Evolutionary conservation across 2,329 filamentous ascomycete species (phyloP), one percentile per base, ranked within the genome.

Genomic region (Ceratocystis papillata): DNA sequence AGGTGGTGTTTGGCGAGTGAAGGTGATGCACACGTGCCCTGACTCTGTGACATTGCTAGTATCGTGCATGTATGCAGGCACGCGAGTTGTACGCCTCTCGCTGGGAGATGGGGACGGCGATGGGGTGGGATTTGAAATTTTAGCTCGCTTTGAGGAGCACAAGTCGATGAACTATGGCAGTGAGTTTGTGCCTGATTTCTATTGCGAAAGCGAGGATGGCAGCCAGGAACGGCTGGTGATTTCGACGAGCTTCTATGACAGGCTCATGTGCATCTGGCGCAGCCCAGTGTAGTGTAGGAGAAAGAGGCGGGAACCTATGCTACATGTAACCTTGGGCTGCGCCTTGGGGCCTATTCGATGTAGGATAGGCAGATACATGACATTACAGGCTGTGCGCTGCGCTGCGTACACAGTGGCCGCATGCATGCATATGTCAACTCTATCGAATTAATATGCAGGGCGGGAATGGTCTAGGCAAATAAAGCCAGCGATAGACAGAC

Each of bases 141-240:
- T 92, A 60, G 86, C 82, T 0, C 82, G 80, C 64, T 96, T 96
- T 72, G 87, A 90, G 70, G 88, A 93, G 73, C 91, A 96, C 73
- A 80, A 88, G 76, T 96, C 90, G 74, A 96, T 96, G 90, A 96
- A 96, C 72, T 97, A 97, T 74, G 92, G 87, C 5, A 89, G 88
- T 71, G 91, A 92, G 75, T 82, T 85, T 67, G 79, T 82, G 69
- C 80, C 80, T 1, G 71, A 66, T 12, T 64, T 62, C 37, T 46
- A 45, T 37, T 60, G 57, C n/a, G 20, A 30, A 28, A 63, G 8
- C n/a, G 53, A 62, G 25, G 12, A 15, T 33, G 61, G 48, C 22
- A 6, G 12, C 25, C 28, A 66, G 25, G 77, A 22, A 82, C 60
- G 60, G 25, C 45, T 66, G 33, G 85, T 70, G 77, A 63, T 90